A percentile compares a stretch with the other conserved stretches of the same genome.
phyloP scores from a whole-genome alignment of 768 basidiomycete species.

The Mycena galericulata region DNA sequence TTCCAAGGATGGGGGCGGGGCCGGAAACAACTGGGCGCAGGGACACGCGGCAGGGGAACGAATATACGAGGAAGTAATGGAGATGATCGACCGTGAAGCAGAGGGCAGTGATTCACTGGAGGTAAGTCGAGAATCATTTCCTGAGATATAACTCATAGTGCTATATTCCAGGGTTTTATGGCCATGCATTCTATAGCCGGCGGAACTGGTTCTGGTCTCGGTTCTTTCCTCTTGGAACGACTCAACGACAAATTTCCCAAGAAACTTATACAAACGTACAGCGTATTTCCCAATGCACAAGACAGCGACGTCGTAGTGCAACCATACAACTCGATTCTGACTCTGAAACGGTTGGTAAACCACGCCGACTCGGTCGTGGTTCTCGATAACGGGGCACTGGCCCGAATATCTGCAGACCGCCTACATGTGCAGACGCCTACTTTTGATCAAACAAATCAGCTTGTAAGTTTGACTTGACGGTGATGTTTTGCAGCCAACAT shows the following conservation, averaged over 20 bases:
- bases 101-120: conserved; percentile 98
- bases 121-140: conserved; percentile 56
- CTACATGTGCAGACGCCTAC: conserved; percentile 88
- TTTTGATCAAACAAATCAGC: conserved; percentile 93
- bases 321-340: conserved; percentile 95
- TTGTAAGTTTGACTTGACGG: conserved; percentile 58
- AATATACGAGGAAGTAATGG: conserved; percentile 96
- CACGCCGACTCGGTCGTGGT: conserved; percentile 98
- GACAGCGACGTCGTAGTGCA: conserved; percentile 98
- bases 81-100: conserved; percentile 98
- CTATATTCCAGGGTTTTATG: conserved; percentile 89
- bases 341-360: conserved; percentile 93
- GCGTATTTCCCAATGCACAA: conserved; percentile 94
- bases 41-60: conserved; percentile 92
- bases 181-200: conserved; percentile 99
- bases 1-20: conserved; percentile 97
- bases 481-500: background rate
- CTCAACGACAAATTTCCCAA: conserved; percentile 98
- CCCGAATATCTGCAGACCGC: conserved; percentile 93
- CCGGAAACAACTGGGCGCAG: conserved; percentile 99
- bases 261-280: conserved; percentile 99
- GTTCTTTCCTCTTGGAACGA: conserved; percentile 97
- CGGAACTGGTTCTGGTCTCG: conserved; percentile 97
- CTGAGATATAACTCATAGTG: background rate
- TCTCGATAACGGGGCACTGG: conserved; percentile 94